phyloP scores from a whole-genome alignment of 441 rosid species.

The Gossypium davidsonii region DNA sequence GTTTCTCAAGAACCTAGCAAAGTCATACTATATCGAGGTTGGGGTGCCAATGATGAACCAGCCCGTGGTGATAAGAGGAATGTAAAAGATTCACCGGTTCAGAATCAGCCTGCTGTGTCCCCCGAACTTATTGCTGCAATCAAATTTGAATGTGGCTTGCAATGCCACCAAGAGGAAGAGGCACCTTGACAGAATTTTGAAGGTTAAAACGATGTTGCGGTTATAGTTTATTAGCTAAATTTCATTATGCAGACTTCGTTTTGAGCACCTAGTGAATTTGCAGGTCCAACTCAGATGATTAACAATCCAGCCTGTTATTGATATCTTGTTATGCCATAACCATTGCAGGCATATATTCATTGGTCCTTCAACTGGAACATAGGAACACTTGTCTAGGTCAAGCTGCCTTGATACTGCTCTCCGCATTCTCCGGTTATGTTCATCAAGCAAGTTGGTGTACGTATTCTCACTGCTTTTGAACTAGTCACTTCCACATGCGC shows the following conservation, averaged over 20 bases:
- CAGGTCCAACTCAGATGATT: neutral
- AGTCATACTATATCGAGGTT: slow-evolving; percentile 81
- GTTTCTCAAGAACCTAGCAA: slow-evolving; percentile 93
- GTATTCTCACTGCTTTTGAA: neutral
- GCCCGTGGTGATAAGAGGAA: slow-evolving; percentile 17
- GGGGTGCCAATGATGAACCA: slow-evolving; percentile 67
- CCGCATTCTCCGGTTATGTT: neutral
- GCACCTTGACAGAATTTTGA: slow-evolving; percentile 14
- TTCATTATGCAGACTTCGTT: neutral
- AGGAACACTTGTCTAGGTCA: neutral
- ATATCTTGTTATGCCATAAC: neutral
- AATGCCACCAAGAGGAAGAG: slow-evolving; percentile 14
- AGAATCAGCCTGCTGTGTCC: slow-evolving; percentile 38
- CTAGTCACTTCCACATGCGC: neutral
- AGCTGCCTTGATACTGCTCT: neutral
- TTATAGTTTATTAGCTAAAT: neutral
- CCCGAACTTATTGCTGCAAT: slow-evolving; percentile 78
- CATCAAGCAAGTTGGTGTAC: neutral
- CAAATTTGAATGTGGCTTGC: slow-evolving; percentile 73
- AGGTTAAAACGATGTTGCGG: slow-evolving; percentile 7
- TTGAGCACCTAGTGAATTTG: neutral
- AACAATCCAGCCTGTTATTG: neutral
- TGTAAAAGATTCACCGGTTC: slow-evolving; percentile 15
- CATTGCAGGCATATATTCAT: slow-evolving; percentile 4
- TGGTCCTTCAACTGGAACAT: neutral